A percentile compares a stretch with the other conserved stretches of the same genome.
These are phyloP conservation scores for Neurospora sp. DNA, from an alignment of 495 filamentous ascomycete species.

Conservation along the genomic window DNA sequence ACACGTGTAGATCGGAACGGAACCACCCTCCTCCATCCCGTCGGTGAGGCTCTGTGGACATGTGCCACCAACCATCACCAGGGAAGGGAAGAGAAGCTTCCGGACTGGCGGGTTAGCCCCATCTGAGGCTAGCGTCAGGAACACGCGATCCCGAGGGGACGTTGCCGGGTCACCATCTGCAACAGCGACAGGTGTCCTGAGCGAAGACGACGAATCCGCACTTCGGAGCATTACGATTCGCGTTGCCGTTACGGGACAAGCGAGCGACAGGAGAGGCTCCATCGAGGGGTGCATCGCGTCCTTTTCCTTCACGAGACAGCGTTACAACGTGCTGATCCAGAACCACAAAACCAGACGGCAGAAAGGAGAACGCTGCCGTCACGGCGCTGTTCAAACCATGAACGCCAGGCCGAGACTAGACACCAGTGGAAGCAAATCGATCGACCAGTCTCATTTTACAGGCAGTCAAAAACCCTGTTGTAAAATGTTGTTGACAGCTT, in stretches of 20 bases:
- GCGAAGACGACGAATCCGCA: neutral
- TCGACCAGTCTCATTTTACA: neutral
- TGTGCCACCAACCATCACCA: neutral
- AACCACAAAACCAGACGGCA: neutral
- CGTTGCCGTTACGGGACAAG: neutral
- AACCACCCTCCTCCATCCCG: neutral
- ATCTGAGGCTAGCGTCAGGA: neutral
- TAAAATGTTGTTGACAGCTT: neutral
- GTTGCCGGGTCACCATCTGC: neutral
- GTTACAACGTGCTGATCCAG: conserved; percentile 1
- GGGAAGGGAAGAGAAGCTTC: neutral
- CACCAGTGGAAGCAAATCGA: neutral
- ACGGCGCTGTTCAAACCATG: neutral
- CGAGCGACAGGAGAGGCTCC: neutral
- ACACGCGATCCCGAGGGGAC: neutral
- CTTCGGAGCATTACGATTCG: neutral
- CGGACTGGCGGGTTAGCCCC: neutral
- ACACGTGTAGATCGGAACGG: neutral
- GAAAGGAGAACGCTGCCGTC: neutral
- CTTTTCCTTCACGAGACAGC: neutral
- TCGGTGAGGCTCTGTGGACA: neutral
- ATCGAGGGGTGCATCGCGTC: neutral
- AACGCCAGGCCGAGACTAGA: neutral
- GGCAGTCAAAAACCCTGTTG: neutral
- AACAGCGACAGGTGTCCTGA: neutral